These are phyloP conservation scores for Leccinum uliginosum DNA, from an alignment of 768 basidiomycete genomes.

Conservation along the genomic window DNA sequence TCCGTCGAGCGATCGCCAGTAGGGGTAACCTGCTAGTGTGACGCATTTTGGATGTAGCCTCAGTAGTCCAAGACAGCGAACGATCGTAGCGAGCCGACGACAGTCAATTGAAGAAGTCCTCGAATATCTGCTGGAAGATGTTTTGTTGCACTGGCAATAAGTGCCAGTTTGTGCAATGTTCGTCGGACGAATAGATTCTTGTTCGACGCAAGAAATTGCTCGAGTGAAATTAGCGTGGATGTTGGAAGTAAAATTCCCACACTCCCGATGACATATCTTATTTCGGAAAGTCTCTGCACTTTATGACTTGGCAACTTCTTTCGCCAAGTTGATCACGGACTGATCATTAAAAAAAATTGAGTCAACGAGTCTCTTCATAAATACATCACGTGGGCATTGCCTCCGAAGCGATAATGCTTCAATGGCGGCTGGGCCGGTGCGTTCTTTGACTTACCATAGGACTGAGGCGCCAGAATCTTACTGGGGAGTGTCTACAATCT, in stretches of 20 bases:
- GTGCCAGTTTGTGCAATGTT: background rate
- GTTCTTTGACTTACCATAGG: background rate
- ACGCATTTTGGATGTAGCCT: background rate
- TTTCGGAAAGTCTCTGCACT: slow-evolving; percentile 18
- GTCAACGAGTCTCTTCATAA: too few relatives aligned
- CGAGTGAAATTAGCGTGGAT: background rate
- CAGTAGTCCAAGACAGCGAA: background rate
- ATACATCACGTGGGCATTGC: too few relatives aligned
- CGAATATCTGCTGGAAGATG: background rate
- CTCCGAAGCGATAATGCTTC: too few relatives aligned
- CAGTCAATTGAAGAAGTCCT: background rate
- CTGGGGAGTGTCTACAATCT: background rate
- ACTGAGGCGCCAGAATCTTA: background rate
- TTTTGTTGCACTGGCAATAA: background rate
- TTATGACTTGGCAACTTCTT: too few relatives aligned
- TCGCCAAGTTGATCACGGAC: too few relatives aligned
- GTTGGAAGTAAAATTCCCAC: slow-evolving; percentile 9
- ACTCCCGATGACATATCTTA: slow-evolving; percentile 17
- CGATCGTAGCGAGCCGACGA: background rate
- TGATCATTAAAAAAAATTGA: background rate
- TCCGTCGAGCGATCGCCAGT: slow-evolving; percentile 5
- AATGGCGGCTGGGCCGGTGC: background rate
- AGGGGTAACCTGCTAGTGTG: background rate
- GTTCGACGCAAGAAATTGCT: background rate
- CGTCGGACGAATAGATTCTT: background rate